Evolutionary conservation across 208 protist species (phyloP).

Genomic region (Trypanosoma scelopori): DNA sequence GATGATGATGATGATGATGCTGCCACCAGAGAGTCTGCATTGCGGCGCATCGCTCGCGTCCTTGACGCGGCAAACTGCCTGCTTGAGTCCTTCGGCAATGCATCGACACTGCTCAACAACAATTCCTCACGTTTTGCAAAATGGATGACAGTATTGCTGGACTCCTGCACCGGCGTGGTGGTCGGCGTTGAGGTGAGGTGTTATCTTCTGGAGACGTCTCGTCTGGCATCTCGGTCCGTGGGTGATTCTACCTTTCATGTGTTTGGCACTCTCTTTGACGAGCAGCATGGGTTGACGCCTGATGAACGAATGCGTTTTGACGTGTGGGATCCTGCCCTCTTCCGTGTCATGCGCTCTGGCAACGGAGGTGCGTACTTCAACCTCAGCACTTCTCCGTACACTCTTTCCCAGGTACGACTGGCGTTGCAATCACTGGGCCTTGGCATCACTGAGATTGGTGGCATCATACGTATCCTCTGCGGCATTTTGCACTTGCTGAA

Average conservation of each 20-base stretch:
- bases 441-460: slow-evolving; percentile 10
- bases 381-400: slow-evolving; percentile 16
- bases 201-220: slow-evolving; percentile 27
- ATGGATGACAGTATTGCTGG: slow-evolving; percentile 11
- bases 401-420: slow-evolving; percentile 30
- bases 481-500: slow-evolving; percentile 74
- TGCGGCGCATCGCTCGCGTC: slow-evolving; percentile 1
- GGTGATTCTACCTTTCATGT: slow-evolving; percentile 25
- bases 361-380: not conserved
- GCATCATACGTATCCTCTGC: slow-evolving; percentile 47
- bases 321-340: slow-evolving; percentile 25
- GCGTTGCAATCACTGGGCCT: slow-evolving; percentile 42
- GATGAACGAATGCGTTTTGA: slow-evolving; percentile 22
- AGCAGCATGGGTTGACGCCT: slow-evolving; percentile 11
- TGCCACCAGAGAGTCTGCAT: not conserved
- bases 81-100: slow-evolving; percentile 31
- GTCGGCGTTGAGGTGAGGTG: slow-evolving; percentile 17
- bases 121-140: slow-evolving; percentile 33
- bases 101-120: slow-evolving; percentile 24
- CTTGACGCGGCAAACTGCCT: slow-evolving; percentile 26
- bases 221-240: slow-evolving; percentile 5
- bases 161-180: slow-evolving; percentile 3
- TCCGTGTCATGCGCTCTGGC: slow-evolving; percentile 11
- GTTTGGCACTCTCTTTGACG: slow-evolving; percentile 22
- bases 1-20: not conserved